These are phyloP conservation scores for Isabelozyma pseudorhagii DNA, from an alignment of 805 yeast genomes.

Conservation along the genomic window DNA sequence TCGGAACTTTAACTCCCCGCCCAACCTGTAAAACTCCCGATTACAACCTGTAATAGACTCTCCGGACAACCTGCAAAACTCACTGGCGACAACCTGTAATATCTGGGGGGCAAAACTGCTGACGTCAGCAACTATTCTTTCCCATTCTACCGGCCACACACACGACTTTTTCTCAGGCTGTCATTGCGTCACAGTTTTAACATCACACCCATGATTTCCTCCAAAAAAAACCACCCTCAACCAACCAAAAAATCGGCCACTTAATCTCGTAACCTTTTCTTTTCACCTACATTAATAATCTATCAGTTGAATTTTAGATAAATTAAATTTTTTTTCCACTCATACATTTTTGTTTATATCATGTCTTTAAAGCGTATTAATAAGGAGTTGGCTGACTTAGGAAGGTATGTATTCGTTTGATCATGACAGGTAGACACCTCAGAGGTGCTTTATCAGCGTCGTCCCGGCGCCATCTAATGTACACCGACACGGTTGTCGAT, in stretches of 20 bases:
- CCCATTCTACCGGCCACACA: background rate
- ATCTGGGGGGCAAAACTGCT: background rate
- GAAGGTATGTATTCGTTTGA: slow-evolving; percentile 60
- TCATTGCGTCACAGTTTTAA: background rate
- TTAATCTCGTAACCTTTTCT: background rate
- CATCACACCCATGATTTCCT: background rate
- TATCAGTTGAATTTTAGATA: background rate
- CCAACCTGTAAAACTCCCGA: background rate
- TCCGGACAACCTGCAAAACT: background rate
- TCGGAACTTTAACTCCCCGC: background rate
- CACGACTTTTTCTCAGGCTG: background rate
- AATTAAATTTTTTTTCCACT: background rate
- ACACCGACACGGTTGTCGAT: background rate
- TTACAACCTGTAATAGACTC: background rate
- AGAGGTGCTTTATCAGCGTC: background rate
- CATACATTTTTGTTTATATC: slow-evolving; percentile 1
- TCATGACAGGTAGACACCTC: background rate
- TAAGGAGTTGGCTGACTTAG: slow-evolving; percentile 92
- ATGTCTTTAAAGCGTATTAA: slow-evolving; percentile 96
- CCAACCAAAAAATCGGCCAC: background rate
- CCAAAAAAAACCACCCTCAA: background rate
- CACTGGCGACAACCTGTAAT: background rate
- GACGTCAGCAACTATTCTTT: background rate
- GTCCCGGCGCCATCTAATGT: background rate
- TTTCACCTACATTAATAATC: background rate